Evolutionary conservation across 2,329 filamentous ascomycete species (phyloP).

Genomic region (Graphium sp.): DNA sequence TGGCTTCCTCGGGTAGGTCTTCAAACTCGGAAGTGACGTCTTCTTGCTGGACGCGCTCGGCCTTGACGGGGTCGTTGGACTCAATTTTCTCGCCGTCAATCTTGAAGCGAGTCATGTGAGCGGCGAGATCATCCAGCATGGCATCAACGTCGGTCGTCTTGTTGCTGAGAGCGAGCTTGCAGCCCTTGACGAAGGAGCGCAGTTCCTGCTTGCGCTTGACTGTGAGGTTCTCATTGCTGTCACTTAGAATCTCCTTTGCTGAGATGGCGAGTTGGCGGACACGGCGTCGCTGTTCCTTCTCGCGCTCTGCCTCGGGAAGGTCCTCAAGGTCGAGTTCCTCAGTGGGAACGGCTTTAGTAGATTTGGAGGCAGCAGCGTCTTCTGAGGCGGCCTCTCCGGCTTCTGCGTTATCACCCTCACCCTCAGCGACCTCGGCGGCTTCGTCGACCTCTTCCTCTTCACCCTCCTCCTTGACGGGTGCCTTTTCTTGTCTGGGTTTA

Average conservation of each 20-base stretch:
- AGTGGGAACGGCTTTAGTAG: no score
- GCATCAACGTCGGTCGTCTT: slow-evolving; percentile 21
- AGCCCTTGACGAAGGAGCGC: slow-evolving; percentile 51
- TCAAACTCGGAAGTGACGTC: slow-evolving; percentile 4
- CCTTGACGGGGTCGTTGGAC: slow-evolving; percentile 12
- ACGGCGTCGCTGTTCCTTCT: slow-evolving; percentile 14
- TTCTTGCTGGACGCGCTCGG: neutral
- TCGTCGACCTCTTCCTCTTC: slow-evolving; percentile 14
- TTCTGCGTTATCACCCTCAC: slow-evolving; percentile 10
- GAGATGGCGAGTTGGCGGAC: slow-evolving; percentile 36
- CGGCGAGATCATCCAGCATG: slow-evolving; percentile 36
- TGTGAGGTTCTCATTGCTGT: slow-evolving; percentile 29
- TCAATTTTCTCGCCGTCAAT: slow-evolving; percentile 12
- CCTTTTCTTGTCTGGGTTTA: slow-evolving; percentile 27
- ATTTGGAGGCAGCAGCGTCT: slow-evolving; percentile 7
- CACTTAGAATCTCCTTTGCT: slow-evolving; percentile 42
- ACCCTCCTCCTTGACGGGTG: slow-evolving; percentile 9
- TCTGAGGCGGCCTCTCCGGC: slow-evolving; percentile 11
- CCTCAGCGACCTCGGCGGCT: slow-evolving; percentile 13
- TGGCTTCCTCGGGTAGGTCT: slow-evolving; percentile 1
- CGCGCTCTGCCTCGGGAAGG: slow-evolving; percentile 10
- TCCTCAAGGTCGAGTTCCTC: slow-evolving; percentile 6
- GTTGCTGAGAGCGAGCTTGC: slow-evolving; percentile 40
- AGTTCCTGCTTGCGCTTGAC: slow-evolving; percentile 63
- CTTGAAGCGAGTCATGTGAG: slow-evolving; percentile 28